phyloP scores from a whole-genome alignment of 2,329 filamentous ascomycete genomes.

The Paracamarosporium sp. region DNA sequence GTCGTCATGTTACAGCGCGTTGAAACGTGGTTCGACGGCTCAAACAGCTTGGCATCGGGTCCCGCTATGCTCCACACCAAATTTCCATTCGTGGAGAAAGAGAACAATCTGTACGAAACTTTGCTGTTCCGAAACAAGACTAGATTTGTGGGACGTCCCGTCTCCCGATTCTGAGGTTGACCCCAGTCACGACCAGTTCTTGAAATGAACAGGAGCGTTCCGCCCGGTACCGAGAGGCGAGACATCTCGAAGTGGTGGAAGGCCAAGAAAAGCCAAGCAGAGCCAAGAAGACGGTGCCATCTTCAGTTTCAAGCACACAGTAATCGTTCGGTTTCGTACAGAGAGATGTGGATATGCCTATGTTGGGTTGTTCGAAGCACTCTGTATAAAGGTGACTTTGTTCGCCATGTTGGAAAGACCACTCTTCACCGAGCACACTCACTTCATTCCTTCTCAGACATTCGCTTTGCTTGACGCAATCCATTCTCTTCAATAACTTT shows the following conservation, averaged over 20 bases:
- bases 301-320: constrained; percentile 10
- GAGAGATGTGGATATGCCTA: not conserved
- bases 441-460: constrained; percentile 4
- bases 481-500: constrained; percentile 7
- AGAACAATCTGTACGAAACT: not conserved
- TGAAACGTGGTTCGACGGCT: not conserved
- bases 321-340: not conserved
- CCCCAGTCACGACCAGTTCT: not conserved
- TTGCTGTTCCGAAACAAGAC: not conserved
- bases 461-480: constrained; percentile 17
- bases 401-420: not conserved
- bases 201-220: constrained; percentile 6
- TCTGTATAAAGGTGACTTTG: constrained; percentile 8
- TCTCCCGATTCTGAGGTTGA: not conserved
- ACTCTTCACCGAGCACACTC: constrained; percentile 12
- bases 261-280: constrained; percentile 8
- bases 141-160: constrained; percentile 6
- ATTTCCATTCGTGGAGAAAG: constrained; percentile 6
- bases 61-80: not conserved
- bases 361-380: not conserved
- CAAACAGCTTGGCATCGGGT: constrained; percentile 4
- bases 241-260: not conserved
- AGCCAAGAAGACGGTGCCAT: constrained; percentile 9
- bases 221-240: constrained; percentile 1
- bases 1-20: not conserved